phyloP scores from a whole-genome alignment of 768 basidiomycete genomes.

The Amanita polypyramis region DNA sequence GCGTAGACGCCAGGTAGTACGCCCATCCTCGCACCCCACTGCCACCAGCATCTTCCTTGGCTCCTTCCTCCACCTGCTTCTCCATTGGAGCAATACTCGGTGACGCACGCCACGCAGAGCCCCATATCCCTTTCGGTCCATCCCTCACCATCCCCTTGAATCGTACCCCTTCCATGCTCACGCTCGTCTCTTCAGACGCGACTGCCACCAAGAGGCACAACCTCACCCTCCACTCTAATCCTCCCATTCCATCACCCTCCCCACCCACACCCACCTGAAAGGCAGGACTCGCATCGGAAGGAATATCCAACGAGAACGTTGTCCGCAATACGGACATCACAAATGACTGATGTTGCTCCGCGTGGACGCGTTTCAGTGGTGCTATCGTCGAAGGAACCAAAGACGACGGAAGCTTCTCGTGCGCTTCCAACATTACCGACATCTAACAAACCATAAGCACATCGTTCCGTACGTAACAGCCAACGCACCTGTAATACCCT shows the following conservation, averaged over 20 bases:
- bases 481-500: slow-evolving; percentile 69
- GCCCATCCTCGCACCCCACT: slow-evolving; percentile 17
- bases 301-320: slow-evolving; percentile 86
- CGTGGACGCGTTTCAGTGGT: slow-evolving; percentile 65
- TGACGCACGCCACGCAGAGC: slow-evolving; percentile 52
- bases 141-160: slow-evolving; percentile 45
- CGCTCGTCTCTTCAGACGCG: slow-evolving; percentile 33
- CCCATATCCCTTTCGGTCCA: slow-evolving; percentile 62
- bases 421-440: slow-evolving; percentile 81
- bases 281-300: slow-evolving; percentile 81
- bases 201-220: slow-evolving; percentile 79
- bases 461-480: not conserved
- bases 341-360: slow-evolving; percentile 77
- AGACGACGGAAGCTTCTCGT: slow-evolving; percentile 68
- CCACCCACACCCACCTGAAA: slow-evolving; percentile 58
- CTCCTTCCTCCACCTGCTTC: slow-evolving; percentile 31
- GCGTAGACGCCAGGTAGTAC: slow-evolving; percentile 29
- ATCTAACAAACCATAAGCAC: slow-evolving; percentile 41
- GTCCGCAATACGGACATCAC: slow-evolving; percentile 63
- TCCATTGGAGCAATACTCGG: slow-evolving; percentile 51
- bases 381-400: slow-evolving; percentile 35
- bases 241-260: slow-evolving; percentile 35
- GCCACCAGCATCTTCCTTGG: slow-evolving; percentile 10
- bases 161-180: slow-evolving; percentile 39
- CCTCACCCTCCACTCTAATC: slow-evolving; percentile 85